Conservation (phyloP, 2,329 filamentous ascomycete genomes). For the Dactylellina leptospora region DNA sequence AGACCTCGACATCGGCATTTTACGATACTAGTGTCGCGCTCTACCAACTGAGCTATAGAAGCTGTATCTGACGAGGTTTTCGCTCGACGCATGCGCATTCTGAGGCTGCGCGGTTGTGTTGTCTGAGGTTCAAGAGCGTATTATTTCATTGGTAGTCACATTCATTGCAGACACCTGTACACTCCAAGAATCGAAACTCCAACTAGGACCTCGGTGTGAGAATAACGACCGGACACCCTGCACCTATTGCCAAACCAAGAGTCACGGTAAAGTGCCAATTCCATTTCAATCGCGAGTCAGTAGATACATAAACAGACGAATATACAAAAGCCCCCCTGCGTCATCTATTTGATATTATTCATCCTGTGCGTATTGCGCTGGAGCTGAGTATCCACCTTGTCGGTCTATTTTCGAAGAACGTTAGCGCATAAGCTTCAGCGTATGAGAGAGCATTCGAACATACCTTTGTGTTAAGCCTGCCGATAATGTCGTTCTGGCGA, state of each 20-base stretch:
- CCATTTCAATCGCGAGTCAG: too few species aligned
- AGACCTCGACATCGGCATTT: conserved; percentile 25
- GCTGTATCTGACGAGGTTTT: not conserved
- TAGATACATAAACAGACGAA: not conserved
- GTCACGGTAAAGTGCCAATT: too few species aligned
- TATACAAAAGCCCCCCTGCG: conserved; percentile 2
- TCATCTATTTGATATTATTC: not conserved
- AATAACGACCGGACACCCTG: too few species aligned
- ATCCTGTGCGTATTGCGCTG: not conserved
- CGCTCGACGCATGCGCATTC: not conserved
- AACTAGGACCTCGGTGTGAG: too few species aligned
- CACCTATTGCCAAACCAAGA: too few species aligned
- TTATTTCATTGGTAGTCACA: too few species aligned
- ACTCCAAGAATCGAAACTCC: too few species aligned
- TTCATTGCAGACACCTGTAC: too few species aligned
- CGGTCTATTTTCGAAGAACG: not conserved
- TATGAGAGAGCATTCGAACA: conserved; percentile 41
- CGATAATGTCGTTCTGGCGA: conserved; percentile 78
- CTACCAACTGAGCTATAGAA: conserved; percentile 46
- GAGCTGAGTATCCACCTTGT: not conserved
- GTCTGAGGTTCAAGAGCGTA: too few species aligned
- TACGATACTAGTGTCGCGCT: conserved; percentile 42
- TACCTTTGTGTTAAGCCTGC: conserved; percentile 80
- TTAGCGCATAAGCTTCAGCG: not conserved
- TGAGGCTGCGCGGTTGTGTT: not conserved